A percentile compares a stretch with the other conserved stretches of the same genome.
Conservation (phyloP, 768 basidiomycete genomes). For the Mycena chlorophos region DNA sequence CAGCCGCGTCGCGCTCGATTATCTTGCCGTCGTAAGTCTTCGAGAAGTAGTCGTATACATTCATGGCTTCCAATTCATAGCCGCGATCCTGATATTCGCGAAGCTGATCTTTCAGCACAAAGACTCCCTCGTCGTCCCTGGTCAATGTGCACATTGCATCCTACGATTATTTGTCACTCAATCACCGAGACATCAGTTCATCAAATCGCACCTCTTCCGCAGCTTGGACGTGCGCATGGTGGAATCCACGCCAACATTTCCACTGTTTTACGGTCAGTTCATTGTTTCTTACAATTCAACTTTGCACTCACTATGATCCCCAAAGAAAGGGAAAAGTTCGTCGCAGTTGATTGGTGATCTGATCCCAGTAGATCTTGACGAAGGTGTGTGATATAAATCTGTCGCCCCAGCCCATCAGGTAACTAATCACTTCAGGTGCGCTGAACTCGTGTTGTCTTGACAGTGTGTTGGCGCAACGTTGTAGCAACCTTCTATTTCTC, state of each 20-base stretch:
- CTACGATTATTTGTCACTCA: no score
- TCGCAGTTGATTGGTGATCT: conserved; percentile 14
- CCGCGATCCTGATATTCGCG: conserved; percentile 24
- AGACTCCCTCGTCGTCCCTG: not conserved
- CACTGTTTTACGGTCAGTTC: no score
- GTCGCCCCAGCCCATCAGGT: no score
- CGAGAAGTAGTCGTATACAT: conserved; percentile 4
- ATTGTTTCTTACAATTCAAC: no score
- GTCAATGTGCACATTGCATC: not conserved
- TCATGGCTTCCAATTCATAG: conserved; percentile 3
- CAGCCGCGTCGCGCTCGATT: conserved; percentile 20
- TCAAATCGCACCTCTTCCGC: no score
- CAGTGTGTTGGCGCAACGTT: conserved; percentile 34
- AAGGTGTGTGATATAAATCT: conserved; percentile 38
- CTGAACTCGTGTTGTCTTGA: conserved; percentile 39
- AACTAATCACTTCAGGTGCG: conserved; percentile 38
- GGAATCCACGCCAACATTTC: no score
- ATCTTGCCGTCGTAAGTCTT: conserved; percentile 9
- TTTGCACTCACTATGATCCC: not conserved
- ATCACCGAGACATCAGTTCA: no score
- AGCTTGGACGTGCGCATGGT: no score
- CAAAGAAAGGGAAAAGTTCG: conserved; percentile 9
- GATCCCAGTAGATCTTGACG: conserved; percentile 35
- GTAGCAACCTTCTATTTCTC: conserved; percentile 30
- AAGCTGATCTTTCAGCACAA: conserved; percentile 3